Evolutionary conservation across 2,329 filamentous ascomycete species (phyloP), one percentile per base, ranked within the genome.

Genomic region (Fusarium anguioides): DNA sequence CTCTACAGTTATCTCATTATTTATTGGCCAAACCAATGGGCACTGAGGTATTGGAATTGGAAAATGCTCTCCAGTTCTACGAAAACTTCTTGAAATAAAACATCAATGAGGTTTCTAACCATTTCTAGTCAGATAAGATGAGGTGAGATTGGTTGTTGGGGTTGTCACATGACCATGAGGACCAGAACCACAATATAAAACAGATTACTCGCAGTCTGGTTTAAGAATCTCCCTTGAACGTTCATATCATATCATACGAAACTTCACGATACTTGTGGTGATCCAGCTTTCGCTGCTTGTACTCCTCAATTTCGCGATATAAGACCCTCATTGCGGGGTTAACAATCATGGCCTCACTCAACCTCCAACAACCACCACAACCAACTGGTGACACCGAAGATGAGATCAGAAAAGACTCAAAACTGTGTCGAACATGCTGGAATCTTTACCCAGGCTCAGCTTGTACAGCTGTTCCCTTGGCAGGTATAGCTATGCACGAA

Each of bases 381-480:
- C 68, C 68, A 2, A 21, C 18, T 1, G 68, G 68, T 1, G 46
- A 67, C 9, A 40, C 41, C 3, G 58, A 69, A 10, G 45, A 64
- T 15, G 60, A 70, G 6, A 68, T 72, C 2, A 51, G 58, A 14
- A 46, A 15, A 3, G 55, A 72, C 20, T 53, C 58, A 6, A 55
- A 35, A n/a, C 18, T 59, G 4, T 72, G 69, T 4, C 40, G 49
- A 3, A 58, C 46, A 33, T 72, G 69, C 33, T 66, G 62, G 60
- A 72, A 72, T 36, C 50, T 72, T 5, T 72, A 60, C 3, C 42
- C 45, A 5, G 66, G 69, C 3, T 68, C 66, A 3, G 65, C 69
- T 10, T 35, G 20, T 0, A 55, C 52, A 1, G 51, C 50, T 15
- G 33, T 66, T 8, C 49, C 58, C 5, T 35, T 70, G 6, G 41